Base-by-base conservation (phyloP, 202 grass and related monocot genomes). In the Saccharum hybrid region DNA sequence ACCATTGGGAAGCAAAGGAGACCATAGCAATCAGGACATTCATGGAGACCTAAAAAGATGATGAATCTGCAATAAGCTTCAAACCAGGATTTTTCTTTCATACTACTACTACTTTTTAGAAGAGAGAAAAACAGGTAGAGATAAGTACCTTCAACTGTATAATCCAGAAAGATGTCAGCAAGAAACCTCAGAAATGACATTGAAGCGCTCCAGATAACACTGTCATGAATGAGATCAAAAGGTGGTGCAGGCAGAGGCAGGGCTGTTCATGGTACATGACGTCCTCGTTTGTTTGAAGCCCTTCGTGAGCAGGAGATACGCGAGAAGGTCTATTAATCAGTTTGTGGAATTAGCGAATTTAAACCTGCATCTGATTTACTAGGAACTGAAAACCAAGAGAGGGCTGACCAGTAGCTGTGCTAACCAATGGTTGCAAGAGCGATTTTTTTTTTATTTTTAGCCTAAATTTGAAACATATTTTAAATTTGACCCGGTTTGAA, bases 1-100 rank as follows among this genome's bases (percentile, higher is more conserved):
- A 42, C 63, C 80, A 39, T 18, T 88, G 70, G 15, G 84, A 79
- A 74, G 75, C 59, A 31, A 89, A 89, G 16, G 69, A 72, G 19
- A 36, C 66, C 72, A 15, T 73, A 40, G 36, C 48, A 64, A 62
- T 51, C 72, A 61, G 79, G 43, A 72, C 10, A 4, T 68, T 33
- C 39, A 83, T 77, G 46, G 42, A 39, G 61, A 57, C 52, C 84
- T 91, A 42, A 78, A 76, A 83, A 81, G 30, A 54, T 77, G n/a
- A n/a, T 77, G 21, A 66, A 42, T 48, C 45, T 46, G 43, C 2
- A 16, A 59, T 5, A 1, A 21, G 51, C 21, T 75, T 65, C n/a
- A 42, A 39, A 15, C 45, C 36, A 74, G 4, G 15, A 36, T 16
- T 48, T 36, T 26, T 15, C 16, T 6, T 18, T 18, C 16, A 1